A percentile compares a stretch with the other conserved stretches of the same genome.
Evolutionary conservation across 2,329 filamentous ascomycete genomes (phyloP).

Genomic region (Cytospora piceicola): DNA sequence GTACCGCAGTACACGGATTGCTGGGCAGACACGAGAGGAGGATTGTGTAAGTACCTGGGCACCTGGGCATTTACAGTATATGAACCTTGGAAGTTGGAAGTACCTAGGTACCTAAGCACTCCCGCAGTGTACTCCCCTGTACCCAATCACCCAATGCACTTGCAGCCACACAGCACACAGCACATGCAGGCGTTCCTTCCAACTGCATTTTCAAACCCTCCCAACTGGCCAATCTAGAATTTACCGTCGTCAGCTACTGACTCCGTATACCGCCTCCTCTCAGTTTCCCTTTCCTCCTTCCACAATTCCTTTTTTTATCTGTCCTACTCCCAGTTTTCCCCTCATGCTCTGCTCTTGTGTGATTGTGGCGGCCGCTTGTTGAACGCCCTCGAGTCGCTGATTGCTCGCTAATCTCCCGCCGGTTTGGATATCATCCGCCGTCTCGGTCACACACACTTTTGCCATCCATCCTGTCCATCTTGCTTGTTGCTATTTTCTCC

Average conservation of each 20-base stretch:
- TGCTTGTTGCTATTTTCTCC: background rate
- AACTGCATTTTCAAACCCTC: background rate
- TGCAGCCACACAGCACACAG: no score
- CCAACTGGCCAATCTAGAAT: background rate
- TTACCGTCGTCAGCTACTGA: no score
- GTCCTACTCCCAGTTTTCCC: background rate
- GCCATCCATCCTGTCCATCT: background rate
- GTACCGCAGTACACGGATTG: no score
- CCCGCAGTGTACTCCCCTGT: no score
- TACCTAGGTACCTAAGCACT: no score
- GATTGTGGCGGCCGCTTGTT: conserved; percentile 21
- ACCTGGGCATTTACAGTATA: no score
- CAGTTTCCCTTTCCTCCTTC: background rate
- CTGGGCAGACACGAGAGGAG: background rate
- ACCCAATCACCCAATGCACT: no score
- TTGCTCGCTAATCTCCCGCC: background rate
- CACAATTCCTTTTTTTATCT: background rate
- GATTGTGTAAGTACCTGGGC: no score
- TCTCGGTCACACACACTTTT: background rate
- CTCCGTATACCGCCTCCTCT: background rate
- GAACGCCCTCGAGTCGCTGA: background rate
- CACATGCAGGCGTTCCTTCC: background rate
- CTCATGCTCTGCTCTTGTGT: conserved; percentile 15
- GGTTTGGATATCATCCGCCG: background rate
- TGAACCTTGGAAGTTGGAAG: no score